Percentiles rank a stretch among this genome's conserved stretches.
Evolutionary conservation across 306 rosid genomes (phyloP).

Genomic region (Prunus padus): DNA sequence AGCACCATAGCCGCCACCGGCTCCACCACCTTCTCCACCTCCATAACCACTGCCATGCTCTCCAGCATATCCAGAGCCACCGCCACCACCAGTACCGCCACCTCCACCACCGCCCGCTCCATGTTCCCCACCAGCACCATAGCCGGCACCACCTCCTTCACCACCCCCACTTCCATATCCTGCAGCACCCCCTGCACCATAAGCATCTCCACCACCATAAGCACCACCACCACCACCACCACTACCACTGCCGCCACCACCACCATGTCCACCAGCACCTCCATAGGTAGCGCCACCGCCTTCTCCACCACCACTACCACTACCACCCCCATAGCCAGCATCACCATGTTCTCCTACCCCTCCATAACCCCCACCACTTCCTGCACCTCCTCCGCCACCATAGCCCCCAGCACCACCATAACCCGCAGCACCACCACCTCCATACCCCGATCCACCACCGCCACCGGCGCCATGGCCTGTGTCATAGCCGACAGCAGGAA

Average conservation of each 20-base stretch:
- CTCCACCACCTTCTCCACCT: constrained; percentile 17
- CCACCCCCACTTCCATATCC: constrained; percentile 32
- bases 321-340: constrained; percentile 31
- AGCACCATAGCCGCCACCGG: constrained; percentile 25
- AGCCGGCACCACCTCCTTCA: constrained; percentile 17
- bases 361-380: constrained; percentile 40
- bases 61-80: constrained; percentile 6
- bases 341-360: constrained; percentile 29
- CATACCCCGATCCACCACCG: constrained; percentile 33
- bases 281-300: constrained; percentile 37
- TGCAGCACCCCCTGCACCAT: constrained; percentile 15
- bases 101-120: constrained; percentile 43
- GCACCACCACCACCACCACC: constrained; percentile 45
- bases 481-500: constrained; percentile 17
- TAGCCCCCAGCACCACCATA: constrained; percentile 24
- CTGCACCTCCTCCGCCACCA: constrained; percentile 44
- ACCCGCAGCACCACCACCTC: constrained; percentile 21
- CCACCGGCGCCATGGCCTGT: constrained; percentile 25
- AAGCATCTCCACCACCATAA: constrained; percentile 23
- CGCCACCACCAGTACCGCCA: constrained; percentile 29
- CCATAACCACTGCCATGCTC: constrained; percentile 22
- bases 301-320: constrained; percentile 32
- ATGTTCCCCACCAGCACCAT: constrained; percentile 32
- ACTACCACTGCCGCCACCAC: constrained; percentile 30
- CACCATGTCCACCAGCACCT: constrained; percentile 22